Base-by-base conservation (phyloP, 1,284 basidiomycete species). In the Boletellus deceptivus region DNA sequence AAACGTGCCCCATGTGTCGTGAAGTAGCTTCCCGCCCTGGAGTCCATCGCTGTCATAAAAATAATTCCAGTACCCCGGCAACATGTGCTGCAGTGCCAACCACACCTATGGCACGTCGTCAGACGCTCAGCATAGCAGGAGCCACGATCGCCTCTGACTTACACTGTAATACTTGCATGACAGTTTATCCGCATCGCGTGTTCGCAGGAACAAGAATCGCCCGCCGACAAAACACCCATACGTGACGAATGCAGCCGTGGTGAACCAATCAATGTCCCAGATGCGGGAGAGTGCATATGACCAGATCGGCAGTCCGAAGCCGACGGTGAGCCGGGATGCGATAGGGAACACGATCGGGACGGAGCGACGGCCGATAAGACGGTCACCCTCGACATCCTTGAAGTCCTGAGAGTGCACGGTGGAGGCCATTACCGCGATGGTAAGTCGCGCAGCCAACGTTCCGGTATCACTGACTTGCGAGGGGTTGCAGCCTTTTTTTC, bases 391-490 rank as follows among this genome's bases (percentile, higher is more conserved):
- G 9, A 62, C 51, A 46, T 74, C 73, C 20, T 69, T 64, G 48
- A 75, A 75, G 52, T 74, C 72, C 52, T 75, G 73, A 5, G 70
- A 64, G 29, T 75, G 72, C 11, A 72, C 65, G 0, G 73, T 74
- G 1, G 71, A 70, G 1, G 57, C 34, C 31, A 66, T 64, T 18
- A 60, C 56, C 0, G 55, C 53, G 2, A 62, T 48, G 2, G 55
- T 69, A 17, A 69, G 47, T 6, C 56, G 63, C 6, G 59, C 42
- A 0, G 65, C 63, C 6, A 64, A 50, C n/a, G 46, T 52, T 3
- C 57, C 62, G 1, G 63, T 63, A n/a, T 59, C 38, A 22, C 54
- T 63, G 27, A 68, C 31, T 9, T 11, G 20, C 3, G 64, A 49
- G 1, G 46, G 33, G 42, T 56, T 52, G 25, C 29, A 31, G 11